phyloP scores from a whole-genome alignment of 1,284 basidiomycete species.

The Fistulina hepatica region DNA sequence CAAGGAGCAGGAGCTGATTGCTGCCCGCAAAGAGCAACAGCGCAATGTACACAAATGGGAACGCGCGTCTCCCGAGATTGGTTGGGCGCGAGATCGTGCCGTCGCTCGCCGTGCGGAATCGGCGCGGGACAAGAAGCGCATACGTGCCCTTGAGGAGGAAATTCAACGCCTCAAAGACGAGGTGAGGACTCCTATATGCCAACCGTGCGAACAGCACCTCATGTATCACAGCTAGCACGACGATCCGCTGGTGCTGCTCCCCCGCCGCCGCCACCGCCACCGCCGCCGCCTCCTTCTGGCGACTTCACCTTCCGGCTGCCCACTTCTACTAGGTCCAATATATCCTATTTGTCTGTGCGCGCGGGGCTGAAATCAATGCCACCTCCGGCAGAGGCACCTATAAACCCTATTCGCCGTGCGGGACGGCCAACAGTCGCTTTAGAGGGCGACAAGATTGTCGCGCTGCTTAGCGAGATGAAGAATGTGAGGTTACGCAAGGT shows the following conservation, averaged over 20 bases:
- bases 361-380: conserved; percentile 51
- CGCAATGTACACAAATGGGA: conserved; percentile 36
- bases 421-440: conserved; percentile 60
- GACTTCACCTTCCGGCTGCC: conserved; percentile 22
- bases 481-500: conserved; percentile 53
- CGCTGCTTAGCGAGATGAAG: conserved; percentile 69
- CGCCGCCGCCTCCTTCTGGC: conserved; percentile 26
- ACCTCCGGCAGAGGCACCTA: conserved; percentile 50
- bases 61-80: too few species aligned
- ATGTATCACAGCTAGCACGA: conserved; percentile 35
- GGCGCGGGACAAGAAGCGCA: conserved; percentile 47
- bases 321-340: conserved; percentile 30
- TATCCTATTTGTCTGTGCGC: conserved; percentile 40
- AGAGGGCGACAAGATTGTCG: conserved; percentile 68
- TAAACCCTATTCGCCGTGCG: conserved; percentile 40
- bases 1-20: conserved; percentile 48
- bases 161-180: conserved; percentile 49
- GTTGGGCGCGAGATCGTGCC: neutral
- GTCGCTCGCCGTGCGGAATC: conserved; percentile 16
- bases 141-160: conserved; percentile 56
- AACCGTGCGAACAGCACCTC: neutral
- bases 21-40: conserved; percentile 39
- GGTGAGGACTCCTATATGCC: conserved; percentile 30
- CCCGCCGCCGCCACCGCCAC: conserved; percentile 38
- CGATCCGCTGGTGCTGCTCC: conserved; percentile 27